Percentiles rank a stretch among this genome's conserved stretches.
phyloP scores from a whole-genome alignment of 2,329 filamentous ascomycete species.

The Colletotrichum tabaci region DNA sequence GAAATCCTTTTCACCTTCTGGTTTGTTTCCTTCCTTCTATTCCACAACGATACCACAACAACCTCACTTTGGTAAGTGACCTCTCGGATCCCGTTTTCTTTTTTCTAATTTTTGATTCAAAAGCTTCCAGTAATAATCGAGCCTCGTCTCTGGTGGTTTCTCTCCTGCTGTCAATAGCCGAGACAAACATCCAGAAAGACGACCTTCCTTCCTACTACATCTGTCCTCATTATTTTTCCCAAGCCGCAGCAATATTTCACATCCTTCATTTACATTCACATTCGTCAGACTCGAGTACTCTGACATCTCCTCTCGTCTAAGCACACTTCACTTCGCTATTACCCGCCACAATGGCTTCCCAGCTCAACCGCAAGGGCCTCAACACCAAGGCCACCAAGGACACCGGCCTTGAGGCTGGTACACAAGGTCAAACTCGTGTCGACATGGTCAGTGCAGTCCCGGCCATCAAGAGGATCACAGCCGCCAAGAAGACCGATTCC shows the following conservation, averaged over 20 bases:
- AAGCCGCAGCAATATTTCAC: fast-evolving
- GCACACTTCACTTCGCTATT: background rate
- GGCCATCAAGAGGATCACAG: background rate
- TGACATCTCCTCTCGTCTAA: background rate
- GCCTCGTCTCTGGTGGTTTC: too few species aligned
- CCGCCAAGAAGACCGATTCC: background rate
- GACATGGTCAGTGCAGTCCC: too few species aligned
- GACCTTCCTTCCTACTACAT: background rate
- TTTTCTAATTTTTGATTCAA: background rate
- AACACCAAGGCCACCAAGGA: background rate
- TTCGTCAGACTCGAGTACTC: background rate
- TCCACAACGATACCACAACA: background rate
- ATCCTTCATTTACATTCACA: too few species aligned
- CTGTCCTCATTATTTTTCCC: background rate
- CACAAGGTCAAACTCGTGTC: background rate
- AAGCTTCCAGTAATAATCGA: too few species aligned
- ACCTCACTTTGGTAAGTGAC: background rate
- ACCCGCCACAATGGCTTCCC: background rate
- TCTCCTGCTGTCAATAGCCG: background rate
- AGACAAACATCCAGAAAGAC: background rate
- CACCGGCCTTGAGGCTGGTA: too few species aligned
- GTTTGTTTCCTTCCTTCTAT: fast-evolving
- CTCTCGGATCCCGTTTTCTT: background rate
- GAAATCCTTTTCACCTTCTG: background rate
- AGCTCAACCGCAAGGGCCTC: background rate